Evolutionary conservation across 176 grass and related monocot genomes (phyloP), one percentile per base, ranked within the genome.

Genomic region (Canna indica): DNA sequence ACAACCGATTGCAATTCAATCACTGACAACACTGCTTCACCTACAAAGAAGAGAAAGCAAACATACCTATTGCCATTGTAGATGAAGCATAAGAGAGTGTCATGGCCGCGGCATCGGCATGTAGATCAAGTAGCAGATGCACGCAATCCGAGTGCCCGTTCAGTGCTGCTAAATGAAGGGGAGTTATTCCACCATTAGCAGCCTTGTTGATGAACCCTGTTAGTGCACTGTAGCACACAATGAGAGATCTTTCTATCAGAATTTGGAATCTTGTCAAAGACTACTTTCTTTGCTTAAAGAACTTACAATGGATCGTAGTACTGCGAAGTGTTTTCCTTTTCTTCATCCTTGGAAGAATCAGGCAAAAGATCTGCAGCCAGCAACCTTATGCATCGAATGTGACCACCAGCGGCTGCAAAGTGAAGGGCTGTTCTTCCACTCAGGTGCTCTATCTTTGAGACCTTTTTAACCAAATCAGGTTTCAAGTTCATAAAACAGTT

Each of bases 111-210:
- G 83, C 68, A 72, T 69, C 72, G 25, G 89, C 84, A 47, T 75
- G 80, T 53, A 92, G 64, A 76, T 99, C 94, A 44, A 92, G 38
- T 36, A 99, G 84, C 27, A 99, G 86, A 86, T 99, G 89, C 53
- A 93, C 86, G 42, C 84, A 92, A 47, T 97, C 86, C 0, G 71
- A 79, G 68, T 92, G 70, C 5, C 88, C 88, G 75, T 83, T 74
- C 78, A 93, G 65, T 70, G 94, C 89, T 17, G 94, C 89, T 44
- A 93, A 77, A 85, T 99, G 94, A 6, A 99, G 86, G 42, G 89
- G 89, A 15, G 86, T 93, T 15, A 93, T 80, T 39, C 82, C 89
- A 60, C 86, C 84, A 50, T 41, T 81, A 13, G 80, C 89, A 36
- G 65, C n/a, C 80, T 72, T 85, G 77, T 90, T 90, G 47, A 90